Base-by-base conservation (phyloP, 495 filamentous ascomycete genomes). In the Hypoxylon cercidicola region DNA sequence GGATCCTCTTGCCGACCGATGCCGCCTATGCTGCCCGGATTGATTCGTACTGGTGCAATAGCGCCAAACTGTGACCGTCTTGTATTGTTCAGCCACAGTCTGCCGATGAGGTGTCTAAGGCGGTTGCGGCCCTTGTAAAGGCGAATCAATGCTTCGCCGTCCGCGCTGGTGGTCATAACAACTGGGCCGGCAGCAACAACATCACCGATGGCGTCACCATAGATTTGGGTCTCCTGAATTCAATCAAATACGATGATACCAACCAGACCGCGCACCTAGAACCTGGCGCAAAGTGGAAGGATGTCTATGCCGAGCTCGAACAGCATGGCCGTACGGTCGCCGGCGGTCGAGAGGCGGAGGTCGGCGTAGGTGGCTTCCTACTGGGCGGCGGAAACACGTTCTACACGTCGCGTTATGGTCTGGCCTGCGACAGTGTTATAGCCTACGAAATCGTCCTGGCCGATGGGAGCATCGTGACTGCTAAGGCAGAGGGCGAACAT, bases 281-380 rank as follows among this genome's bases (percentile, higher is more conserved):
- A 1, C 69, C 83, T 9, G 85, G 82, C 5, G 73, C 72, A 40
- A 59, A 60, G 39, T 90, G 87, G 87, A 59, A 64, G 19, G 74
- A 86, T 44, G 82, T 89, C 6, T 89, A 87, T 62, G 44, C 55
- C 0, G 72, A 69, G 44, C 77, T 90, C 1, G 78, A 78, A 10
- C 62, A 75, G 3, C 66, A 81, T 23, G 78, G 79, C 5, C 69
- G 84, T 3, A 78, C 81, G 2, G 72, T 87, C 0, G 71, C 75
- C 5, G 88, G 87, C 6, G 87, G 85, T n/a, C 81, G 88, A 11
- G 78, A 76, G 18, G 60, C 77, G 0, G 75, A 75, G 4, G 80
- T 89, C 45, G 88, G 88, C 28, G 83, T 88, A 0, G 80, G 81
- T n/a, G 88, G 88, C 8, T 72, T 88, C 13, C 72, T 78, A 13